Evolutionary conservation across 192 early-diverging fungal genomes (phyloP).

Genomic region (Coemansia sp.): DNA sequence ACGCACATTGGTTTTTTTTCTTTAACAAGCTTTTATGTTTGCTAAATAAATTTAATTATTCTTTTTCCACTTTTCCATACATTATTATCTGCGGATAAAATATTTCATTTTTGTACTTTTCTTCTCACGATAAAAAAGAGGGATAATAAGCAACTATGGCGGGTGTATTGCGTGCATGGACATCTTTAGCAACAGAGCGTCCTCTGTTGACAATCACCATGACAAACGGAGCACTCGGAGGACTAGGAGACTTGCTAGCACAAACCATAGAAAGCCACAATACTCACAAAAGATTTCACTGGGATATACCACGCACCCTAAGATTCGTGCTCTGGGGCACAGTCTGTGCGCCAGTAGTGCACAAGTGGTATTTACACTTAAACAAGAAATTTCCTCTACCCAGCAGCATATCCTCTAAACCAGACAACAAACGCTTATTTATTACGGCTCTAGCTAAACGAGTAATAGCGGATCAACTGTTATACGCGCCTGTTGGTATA

Average conservation of each 20-base stretch:
- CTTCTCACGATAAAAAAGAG: neutral
- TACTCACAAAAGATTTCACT: conserved; percentile 17
- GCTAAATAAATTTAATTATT: neutral
- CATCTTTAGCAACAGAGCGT: conserved; percentile 40
- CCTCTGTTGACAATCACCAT: conserved; percentile 63
- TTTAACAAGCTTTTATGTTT: neutral
- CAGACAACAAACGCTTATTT: conserved; percentile 1
- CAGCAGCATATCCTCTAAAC: no score
- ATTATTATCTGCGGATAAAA: neutral
- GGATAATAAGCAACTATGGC: conserved; percentile 5
- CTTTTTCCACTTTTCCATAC: neutral
- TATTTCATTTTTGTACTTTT: neutral
- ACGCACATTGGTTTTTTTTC: no score
- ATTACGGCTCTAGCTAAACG: conserved; percentile 45
- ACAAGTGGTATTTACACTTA: conserved; percentile 67
- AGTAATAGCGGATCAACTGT: conserved; percentile 58
- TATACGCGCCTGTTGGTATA: conserved; percentile 69
- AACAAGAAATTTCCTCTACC: conserved; percentile 60
- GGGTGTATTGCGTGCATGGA: conserved; percentile 32
- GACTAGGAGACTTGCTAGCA: conserved; percentile 61
- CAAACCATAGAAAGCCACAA: conserved; percentile 52
- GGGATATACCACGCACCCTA: conserved; percentile 45
- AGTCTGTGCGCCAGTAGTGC: conserved; percentile 62
- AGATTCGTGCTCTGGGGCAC: conserved; percentile 69
- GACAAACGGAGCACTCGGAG: conserved; percentile 65